Base-by-base conservation (phyloP, 768 basidiomycete genomes). In the Boletus eberwhitei region DNA sequence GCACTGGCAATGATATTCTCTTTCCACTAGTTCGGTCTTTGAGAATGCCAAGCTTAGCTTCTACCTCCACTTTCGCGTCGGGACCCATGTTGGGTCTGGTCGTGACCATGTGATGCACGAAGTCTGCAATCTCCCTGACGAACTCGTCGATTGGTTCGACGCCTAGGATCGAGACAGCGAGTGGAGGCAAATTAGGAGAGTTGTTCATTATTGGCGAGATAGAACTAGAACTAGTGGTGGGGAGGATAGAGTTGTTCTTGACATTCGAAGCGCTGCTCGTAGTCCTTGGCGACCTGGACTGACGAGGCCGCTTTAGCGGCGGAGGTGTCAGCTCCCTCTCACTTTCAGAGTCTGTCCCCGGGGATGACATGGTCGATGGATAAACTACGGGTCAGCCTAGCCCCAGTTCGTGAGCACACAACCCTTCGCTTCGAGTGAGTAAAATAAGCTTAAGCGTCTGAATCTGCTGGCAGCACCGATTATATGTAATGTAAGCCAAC, bases 121-220 rank as follows among this genome's bases (percentile, higher is more conserved):
- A 97, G 73, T 96, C 91, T 36, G 91, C 93, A 52, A 97, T 80
- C 67, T 93, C 90, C 67, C 84, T 84, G 68, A 93, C 93, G 67
- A 97, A 94, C 66, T 96, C 94, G 70, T 97, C 94, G 31, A 92
- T 75, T 2, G 93, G 93, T 66, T 95, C 93, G 47, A 93, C 86
- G 50, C 88, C 89, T 29, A 97, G 82, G 59, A 95, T 91, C 16
- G 88, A 90, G 39, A 86, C 76, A 2, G 87, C 87, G 38, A 90
- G 80, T 4, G 86, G 86, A 5, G 84, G 86, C 17, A 87, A 66
- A 48, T 55, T 59, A 31, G 66, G 50, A 37, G 57, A 32, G 40
- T 62, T 61, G 71, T 59, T 55, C 69, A 69, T 71, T 32, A 43
- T 53, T 31, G 69, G 55, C 31, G 59, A 32, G 40, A 55, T 44